Percentiles rank a stretch among this genome's conserved stretches.
Conservation (phyloP, 2,329 filamentous ascomycete genomes). For the Arthrobotrys sinensis region DNA sequence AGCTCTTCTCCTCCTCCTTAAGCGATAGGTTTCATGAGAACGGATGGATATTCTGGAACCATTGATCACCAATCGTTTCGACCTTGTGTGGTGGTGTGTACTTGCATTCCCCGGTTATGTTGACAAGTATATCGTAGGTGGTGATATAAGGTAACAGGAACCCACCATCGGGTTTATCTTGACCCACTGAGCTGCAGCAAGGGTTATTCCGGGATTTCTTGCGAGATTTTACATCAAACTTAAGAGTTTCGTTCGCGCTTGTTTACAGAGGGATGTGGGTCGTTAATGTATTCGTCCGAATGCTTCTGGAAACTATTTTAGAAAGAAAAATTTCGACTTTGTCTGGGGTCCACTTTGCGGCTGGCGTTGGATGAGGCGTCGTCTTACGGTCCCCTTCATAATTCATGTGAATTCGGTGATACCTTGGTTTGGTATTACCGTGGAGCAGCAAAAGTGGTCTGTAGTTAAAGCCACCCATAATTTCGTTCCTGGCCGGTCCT, state of each 20-base stretch:
- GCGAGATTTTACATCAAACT: conserved; percentile 39
- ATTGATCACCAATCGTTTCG: conserved; percentile 44
- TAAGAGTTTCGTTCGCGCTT: conserved; percentile 16
- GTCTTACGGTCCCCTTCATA: not conserved
- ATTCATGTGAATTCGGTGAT: conserved; percentile 12
- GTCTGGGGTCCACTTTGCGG: conserved; percentile 6
- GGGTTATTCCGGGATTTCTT: conserved; percentile 59
- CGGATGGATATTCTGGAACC: conserved; percentile 11
- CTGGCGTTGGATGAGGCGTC: conserved; percentile 15
- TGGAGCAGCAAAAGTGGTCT: conserved; percentile 23
- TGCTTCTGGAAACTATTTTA: conserved; percentile 9
- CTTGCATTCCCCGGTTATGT: conserved; percentile 24
- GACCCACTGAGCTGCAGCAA: conserved; percentile 42
- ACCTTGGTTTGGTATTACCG: not conserved
- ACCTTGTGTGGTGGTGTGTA: conserved; percentile 30
- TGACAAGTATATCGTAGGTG: conserved; percentile 17
- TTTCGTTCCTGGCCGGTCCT: conserved; percentile 21
- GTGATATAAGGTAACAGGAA: conserved; percentile 22
- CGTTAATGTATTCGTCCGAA: conserved; percentile 29
- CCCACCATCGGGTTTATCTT: conserved; percentile 28
- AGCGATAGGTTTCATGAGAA: conserved; percentile 28
- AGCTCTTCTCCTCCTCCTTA: conserved; percentile 21
- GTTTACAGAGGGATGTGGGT: conserved; percentile 24
- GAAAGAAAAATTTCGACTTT: conserved; percentile 5
- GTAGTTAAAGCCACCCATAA: conserved; percentile 22